These are phyloP conservation scores for Mycena venus DNA, from an alignment of 768 basidiomycete genomes.

Conservation along the genomic window DNA sequence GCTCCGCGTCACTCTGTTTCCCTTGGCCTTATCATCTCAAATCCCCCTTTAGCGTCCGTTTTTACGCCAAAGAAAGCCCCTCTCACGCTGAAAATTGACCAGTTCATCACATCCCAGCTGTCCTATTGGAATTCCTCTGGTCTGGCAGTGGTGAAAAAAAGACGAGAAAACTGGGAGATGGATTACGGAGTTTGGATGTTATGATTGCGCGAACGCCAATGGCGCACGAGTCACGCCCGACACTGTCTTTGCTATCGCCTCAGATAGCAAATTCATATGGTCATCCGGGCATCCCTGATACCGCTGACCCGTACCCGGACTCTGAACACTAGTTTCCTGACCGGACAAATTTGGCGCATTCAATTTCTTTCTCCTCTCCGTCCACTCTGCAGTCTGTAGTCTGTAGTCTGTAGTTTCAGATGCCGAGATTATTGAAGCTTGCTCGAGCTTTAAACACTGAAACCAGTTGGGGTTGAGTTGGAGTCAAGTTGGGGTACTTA, in stretches of 20 bases:
- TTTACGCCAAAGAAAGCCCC: not conserved
- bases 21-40: not conserved
- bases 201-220: conserved; percentile 50
- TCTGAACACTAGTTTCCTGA: too few species aligned
- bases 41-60: not conserved
- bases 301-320: too few species aligned
- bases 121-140: conserved; percentile 54
- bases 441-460: too few species aligned
- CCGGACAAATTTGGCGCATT: too few species aligned
- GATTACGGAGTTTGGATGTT: conserved; percentile 53
- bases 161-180: conserved; percentile 43
- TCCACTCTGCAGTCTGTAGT: too few species aligned
- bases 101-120: conserved; percentile 36
- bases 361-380: too few species aligned
- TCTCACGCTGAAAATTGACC: conserved; percentile 25
- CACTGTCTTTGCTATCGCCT: conserved; percentile 60
- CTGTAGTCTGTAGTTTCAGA: too few species aligned
- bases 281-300: too few species aligned
- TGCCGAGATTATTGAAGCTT: too few species aligned
- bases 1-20: not conserved
- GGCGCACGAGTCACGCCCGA: conserved; percentile 55
- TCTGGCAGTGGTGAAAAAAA: conserved; percentile 53
- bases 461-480: too few species aligned
- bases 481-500: too few species aligned
- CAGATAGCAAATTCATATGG: conserved; percentile 61